These are phyloP conservation scores for Penicillium corylophilum DNA, from an alignment of 2,329 filamentous ascomycete genomes.

Conservation along the genomic window DNA sequence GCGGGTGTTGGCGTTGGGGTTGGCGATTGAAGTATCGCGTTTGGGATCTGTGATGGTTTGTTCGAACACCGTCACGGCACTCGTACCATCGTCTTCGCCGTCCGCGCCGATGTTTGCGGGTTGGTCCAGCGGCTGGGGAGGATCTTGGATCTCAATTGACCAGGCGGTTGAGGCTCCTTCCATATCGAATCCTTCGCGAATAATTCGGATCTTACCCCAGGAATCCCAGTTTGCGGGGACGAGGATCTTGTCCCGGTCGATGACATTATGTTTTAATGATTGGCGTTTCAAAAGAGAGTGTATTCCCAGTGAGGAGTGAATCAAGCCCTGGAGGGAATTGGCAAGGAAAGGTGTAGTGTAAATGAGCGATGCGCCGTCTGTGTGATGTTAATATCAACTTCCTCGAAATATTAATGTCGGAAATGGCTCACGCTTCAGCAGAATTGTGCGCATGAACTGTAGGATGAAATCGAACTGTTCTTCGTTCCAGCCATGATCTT, in stretches of 20 bases:
- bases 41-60: constrained; percentile 75
- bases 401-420: constrained; percentile 16
- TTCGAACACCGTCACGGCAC: constrained; percentile 73
- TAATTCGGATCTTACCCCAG: constrained; percentile 92
- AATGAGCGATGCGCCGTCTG: constrained; percentile 80
- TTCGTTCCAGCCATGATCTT: constrained; percentile 89
- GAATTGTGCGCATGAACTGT: constrained; percentile 84
- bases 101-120: constrained; percentile 20
- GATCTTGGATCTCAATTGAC: constrained; percentile 75
- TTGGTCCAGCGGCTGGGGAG: constrained; percentile 31
- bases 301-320: constrained; percentile 84
- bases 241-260: constrained; percentile 89
- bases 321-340: constrained; percentile 73
- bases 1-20: constrained; percentile 46
- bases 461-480: constrained; percentile 95
- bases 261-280: constrained; percentile 83
- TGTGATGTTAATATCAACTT: constrained; percentile 12
- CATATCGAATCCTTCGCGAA: constrained; percentile 88
- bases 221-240: constrained; percentile 98
- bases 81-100: constrained; percentile 46
- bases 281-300: constrained; percentile 77
- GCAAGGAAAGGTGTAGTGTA: constrained; percentile 76
- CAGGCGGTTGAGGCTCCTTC: constrained; percentile 82
- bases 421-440: constrained; percentile 71
- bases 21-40: constrained; percentile 59